Base-by-base conservation (phyloP, 768 basidiomycete species). In the Leucosporidium yakuticum region DNA sequence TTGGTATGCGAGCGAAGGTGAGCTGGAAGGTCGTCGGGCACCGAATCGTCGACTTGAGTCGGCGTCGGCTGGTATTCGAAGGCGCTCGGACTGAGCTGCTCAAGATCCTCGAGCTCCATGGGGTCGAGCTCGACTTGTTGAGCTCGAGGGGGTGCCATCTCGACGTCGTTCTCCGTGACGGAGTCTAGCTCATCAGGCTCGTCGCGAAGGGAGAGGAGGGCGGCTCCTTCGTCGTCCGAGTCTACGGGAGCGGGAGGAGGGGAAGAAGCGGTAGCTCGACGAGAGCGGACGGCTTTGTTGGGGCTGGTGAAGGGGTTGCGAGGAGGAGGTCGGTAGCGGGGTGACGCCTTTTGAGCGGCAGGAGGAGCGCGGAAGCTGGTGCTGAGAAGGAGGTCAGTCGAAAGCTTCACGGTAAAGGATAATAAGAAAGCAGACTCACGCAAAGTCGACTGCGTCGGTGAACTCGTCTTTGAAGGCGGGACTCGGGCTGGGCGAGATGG, bases 41-140 rank as follows among this genome's bases (percentile, higher is more conserved):
- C 55, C 6, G 60, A 44, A 15, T 44, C 39, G n/a, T 60, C 67
- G 47, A 23, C 51, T 29, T 69, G 19, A 2, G 71, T 72, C 48
- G 71, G 71, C 23, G 71, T 69, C 34, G 71, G 71, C 27, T 64
- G 62, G 32, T 66, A 72, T 7, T 71, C 63, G 57, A 58, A n/a
- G 57, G 32, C 34, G 57, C 21, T 17, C 34, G 14, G 57, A n/a
- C 21, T 14, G 31, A 32, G 23, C 32, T n/a, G 57, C 36, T 58
- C 32, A 23, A 36, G 23, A 1, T 58, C 23, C 34, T 17, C 31
- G 57, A 39, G 56, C 56, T 31, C 36, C 56, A 19, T 31, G 34
- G 20, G 21, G 17, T 57, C 32, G 32, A 57, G 34, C 7, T 25
- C 23, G 27, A 29, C n/a, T 27, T 54, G 31, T 15, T 57, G 55